phyloP scores from a whole-genome alignment of 768 basidiomycete genomes.

The Boletus sensibilis region DNA sequence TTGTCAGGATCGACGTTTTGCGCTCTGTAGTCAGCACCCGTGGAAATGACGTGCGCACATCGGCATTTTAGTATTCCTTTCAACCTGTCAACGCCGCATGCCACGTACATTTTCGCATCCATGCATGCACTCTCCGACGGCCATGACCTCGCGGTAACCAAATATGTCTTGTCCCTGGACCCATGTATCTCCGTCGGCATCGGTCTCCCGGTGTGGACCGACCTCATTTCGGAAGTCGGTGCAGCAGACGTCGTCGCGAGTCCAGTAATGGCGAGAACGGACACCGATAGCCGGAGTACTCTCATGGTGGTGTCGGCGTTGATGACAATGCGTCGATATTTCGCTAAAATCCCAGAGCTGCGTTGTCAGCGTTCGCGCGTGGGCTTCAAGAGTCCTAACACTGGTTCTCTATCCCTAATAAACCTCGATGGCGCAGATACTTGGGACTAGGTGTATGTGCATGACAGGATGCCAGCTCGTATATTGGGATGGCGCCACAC shows the following conservation, averaged over 20 bases:
- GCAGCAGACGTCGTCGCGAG: constrained; percentile 11
- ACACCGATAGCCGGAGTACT: not conserved
- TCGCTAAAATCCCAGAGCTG: not conserved
- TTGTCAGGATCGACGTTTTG: constrained; percentile 5
- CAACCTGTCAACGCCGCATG: not conserved
- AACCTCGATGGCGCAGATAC: constrained; percentile 4
- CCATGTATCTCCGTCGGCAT: constrained; percentile 14
- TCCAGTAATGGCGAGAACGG: constrained; percentile 4
- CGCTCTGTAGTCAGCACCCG: not conserved
- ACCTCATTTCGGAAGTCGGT: constrained; percentile 5
- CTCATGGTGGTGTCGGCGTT: constrained; percentile 5
- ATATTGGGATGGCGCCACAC: not conserved
- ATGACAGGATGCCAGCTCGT: not conserved
- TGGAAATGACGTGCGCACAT: not conserved
- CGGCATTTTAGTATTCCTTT: not conserved
- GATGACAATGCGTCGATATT: not conserved
- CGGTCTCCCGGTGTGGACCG: not conserved
- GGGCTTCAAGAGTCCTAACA: not conserved
- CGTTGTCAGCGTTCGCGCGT: not conserved
- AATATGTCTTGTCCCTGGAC: constrained; percentile 8
- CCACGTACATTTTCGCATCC: constrained; percentile 12
- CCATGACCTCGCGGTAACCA: constrained; percentile 1
- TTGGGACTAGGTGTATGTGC: constrained; percentile 16
- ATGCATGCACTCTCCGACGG: constrained; percentile 2
- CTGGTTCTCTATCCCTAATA: not conserved